Base-by-base conservation (phyloP, 2,329 filamentous ascomycete species). In the Penicillium sp. region DNA sequence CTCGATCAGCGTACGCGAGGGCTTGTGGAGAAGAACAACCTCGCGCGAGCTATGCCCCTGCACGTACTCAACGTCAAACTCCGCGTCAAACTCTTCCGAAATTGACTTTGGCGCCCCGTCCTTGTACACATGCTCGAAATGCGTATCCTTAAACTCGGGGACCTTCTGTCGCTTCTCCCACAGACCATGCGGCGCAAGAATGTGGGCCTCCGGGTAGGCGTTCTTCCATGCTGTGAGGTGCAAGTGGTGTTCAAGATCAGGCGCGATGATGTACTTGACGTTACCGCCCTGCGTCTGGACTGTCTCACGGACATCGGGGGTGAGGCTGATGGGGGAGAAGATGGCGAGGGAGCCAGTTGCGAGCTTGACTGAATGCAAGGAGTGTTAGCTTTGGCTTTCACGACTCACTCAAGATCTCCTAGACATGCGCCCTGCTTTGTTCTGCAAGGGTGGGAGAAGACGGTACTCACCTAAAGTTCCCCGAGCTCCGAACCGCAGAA, bases 211-310 rank as follows among this genome's bases (percentile, higher is more conserved):
- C 0, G 93, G 93, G 72, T 86, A 98, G 26, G 86, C 90, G 49
- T 84, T 79, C 68, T 90, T 86, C 93, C 95, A 99, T 49, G 90
- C 82, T 0, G 90, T 88, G 53, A 99, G 74, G 79, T 95, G 96
- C 72, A 99, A 91, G 82, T 99, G 95, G 76, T 99, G 95, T 79
- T 99, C 92, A 52, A 90, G 82, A 74, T 99, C 95, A 1, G 89
- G 86, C 1, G 95, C 93, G 26, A 93, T 81, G 64, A 99, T 87
- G 81, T 98, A 98, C 64, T 83, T 84, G 51, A 97, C 85, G 43
- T 86, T 82, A 49, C 87, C 87, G 60, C 87, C 87, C 55, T 91
- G 78, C 33, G 79, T 73, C n/a, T 86, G 80, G 21, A 85, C 75
- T 54, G 82, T 78, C 51, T 90, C 79, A 60, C 82, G 86, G 39